Conservation (phyloP, 2,329 filamentous ascomycete species). For the Clarireedia sp. region DNA sequence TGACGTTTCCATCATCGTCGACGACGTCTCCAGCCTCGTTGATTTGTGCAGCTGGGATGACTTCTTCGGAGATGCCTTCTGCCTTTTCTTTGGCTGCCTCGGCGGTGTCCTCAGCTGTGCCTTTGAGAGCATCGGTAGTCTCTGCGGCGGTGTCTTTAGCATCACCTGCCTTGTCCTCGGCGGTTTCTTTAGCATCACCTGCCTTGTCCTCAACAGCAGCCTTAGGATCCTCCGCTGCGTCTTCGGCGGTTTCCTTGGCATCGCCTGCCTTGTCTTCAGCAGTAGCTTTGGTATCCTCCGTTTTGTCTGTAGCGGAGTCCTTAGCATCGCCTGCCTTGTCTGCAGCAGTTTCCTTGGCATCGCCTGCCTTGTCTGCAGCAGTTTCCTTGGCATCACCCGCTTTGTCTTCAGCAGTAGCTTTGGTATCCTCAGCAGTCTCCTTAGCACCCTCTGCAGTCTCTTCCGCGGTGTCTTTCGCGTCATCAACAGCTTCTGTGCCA, state of each 20-base stretch:
- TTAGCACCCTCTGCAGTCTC: too few species aligned
- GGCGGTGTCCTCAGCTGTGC: not conserved
- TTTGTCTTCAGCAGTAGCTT: not conserved
- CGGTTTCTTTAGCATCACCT: not conserved
- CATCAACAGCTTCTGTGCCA: too few species aligned
- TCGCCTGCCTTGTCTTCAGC: not conserved
- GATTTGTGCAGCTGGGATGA: slow-evolving; percentile 14
- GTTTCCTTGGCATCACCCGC: not conserved
- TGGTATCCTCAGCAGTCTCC: too few species aligned
- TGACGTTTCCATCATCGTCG: slow-evolving; percentile 44
- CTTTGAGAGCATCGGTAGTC: not conserved
- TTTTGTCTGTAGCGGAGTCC: not conserved
- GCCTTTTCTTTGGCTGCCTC: not conserved
- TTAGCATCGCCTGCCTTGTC: not conserved
- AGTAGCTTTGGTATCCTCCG: not conserved
- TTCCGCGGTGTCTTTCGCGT: too few species aligned
- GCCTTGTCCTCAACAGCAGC: not conserved
- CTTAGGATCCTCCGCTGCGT: not conserved
- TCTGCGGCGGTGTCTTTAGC: not conserved
- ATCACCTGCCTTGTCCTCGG: not conserved
- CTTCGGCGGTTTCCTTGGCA: not conserved
- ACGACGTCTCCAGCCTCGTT: slow-evolving; percentile 47
- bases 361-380: not conserved
- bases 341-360: not conserved
- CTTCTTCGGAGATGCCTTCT: not conserved